Base-by-base conservation (phyloP, 2,329 filamentous ascomycete species). In the Paramyrothecium roridum region DNA sequence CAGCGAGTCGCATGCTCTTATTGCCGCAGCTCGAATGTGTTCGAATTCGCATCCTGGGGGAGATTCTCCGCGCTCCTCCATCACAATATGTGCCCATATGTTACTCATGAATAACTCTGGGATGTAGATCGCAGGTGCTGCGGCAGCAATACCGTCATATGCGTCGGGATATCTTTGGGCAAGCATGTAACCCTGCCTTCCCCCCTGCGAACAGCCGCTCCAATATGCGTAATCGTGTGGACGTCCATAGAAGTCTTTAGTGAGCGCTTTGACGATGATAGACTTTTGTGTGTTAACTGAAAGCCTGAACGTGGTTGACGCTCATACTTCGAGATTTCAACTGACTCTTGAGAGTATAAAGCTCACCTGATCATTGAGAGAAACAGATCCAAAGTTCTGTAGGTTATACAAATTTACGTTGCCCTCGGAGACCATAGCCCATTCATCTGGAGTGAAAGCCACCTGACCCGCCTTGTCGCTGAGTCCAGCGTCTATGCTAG, bases 91-190 rank as follows among this genome's bases (percentile, higher is more conserved):
- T 11, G 49, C 26, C 49, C 49, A 51, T 33, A 51, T 2, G 26
- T 30, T 40, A 19, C 7, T 13, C 49, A 51, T 51, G 26, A 51
- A 51, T 26, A 51, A 40, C 19, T 51, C 49, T n/a, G 37, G 49
- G 8, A 51, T 26, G 12, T 30, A 11, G 23, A 51, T 51, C 17
- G 49, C 49, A 8, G 49, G 49, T 20, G 49, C 49, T 19, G 49
- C 49, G 17, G 49, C 49, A 8, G 49, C 49, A 40, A 51, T 51
- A 17, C 49, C 49, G n/a, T 51, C 49, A 22, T 51, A 51, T 8
- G 26, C 49, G 22, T 40, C 49, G 17, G 49, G 49, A 16, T 51
- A 51, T 19, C 49, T 3, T 30, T 51, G 49, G 11, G 49, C 49
- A 30, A 51, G 49, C 20, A 3, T 20, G 30, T 51, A 51, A 8